Conservation (phyloP, 768 basidiomycete species). For the Coprinopsis cinerea region DNA sequence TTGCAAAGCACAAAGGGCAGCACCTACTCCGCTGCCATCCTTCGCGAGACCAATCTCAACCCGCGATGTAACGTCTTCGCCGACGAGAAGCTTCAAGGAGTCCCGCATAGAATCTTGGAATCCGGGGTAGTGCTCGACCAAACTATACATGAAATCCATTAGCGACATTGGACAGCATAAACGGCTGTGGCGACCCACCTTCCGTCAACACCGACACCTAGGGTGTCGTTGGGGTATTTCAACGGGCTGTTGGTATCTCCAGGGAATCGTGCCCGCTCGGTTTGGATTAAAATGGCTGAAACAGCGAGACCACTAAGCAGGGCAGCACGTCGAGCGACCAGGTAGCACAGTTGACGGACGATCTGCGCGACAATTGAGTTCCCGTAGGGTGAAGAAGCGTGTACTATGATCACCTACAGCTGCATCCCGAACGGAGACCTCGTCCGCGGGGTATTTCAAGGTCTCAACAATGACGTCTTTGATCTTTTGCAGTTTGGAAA, state of each 20-base stretch:
- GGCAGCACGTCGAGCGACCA: constrained; percentile 81
- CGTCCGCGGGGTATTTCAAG: constrained; percentile 50
- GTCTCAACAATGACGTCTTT: constrained; percentile 55
- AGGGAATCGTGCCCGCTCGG: constrained; percentile 54
- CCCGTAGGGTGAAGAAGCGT: neutral
- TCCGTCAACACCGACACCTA: constrained; percentile 90
- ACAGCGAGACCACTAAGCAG: constrained; percentile 81
- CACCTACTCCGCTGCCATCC: constrained; percentile 96
- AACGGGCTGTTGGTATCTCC: constrained; percentile 25
- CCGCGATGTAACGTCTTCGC: constrained; percentile 70
- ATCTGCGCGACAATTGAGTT: constrained; percentile 39
- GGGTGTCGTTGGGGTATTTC: constrained; percentile 36
- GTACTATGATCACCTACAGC: constrained; percentile 32
- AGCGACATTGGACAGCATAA: constrained; percentile 3
- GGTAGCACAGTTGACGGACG: constrained; percentile 71
- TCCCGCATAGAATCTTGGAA: constrained; percentile 73
- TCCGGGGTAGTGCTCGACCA: constrained; percentile 89
- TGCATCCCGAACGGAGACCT: constrained; percentile 55
- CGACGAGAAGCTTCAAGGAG: constrained; percentile 71
- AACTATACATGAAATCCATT: constrained; percentile 36
- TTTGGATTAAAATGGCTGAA: constrained; percentile 81
- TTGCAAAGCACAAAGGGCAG: constrained; percentile 83
- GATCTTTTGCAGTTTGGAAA: constrained; percentile 45
- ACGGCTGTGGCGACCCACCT: constrained; percentile 42
- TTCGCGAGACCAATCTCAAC: constrained; percentile 91